Evolutionary conservation across 1,139 yeast species (phyloP).

Genomic region (Martiniozyma asiatica): DNA sequence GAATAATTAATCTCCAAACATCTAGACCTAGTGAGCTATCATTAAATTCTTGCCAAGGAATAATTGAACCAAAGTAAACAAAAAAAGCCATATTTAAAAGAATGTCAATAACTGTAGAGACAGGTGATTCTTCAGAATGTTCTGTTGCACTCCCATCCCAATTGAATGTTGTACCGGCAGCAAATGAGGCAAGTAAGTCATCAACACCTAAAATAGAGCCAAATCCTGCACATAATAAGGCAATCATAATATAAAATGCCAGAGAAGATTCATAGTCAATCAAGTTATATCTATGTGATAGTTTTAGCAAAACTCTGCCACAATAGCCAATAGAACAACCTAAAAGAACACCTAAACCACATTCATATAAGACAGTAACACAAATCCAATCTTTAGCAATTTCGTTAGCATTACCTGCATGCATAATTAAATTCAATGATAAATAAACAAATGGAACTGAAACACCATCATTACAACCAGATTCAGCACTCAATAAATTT

Average conservation of each 20-base stretch:
- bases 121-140: slow-evolving; percentile 84
- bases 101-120: slow-evolving; percentile 84
- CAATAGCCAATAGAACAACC: slow-evolving; percentile 70
- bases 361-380: slow-evolving; percentile 73
- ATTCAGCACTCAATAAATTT: slow-evolving; percentile 80
- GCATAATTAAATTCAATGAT: slow-evolving; percentile 55
- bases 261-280: slow-evolving; percentile 91
- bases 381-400: slow-evolving; percentile 80
- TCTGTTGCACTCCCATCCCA: slow-evolving; percentile 94
- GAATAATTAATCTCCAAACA: slow-evolving; percentile 73
- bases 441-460: slow-evolving; percentile 89
- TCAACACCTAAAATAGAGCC: slow-evolving; percentile 90
- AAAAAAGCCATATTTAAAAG: slow-evolving; percentile 77
- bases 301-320: slow-evolving; percentile 63
- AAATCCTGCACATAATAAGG: slow-evolving; percentile 84
- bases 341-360: slow-evolving; percentile 68
- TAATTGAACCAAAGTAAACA: slow-evolving; percentile 86
- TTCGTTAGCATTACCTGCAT: slow-evolving; percentile 52
- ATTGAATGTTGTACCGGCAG: slow-evolving; percentile 93
- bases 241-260: slow-evolving; percentile 78
- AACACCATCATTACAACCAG: slow-evolving; percentile 97
- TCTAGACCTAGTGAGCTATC: slow-evolving; percentile 51
- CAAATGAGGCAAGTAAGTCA: slow-evolving; percentile 83
- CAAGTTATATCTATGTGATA: slow-evolving; percentile 61
- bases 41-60: slow-evolving; percentile 87